Conservation (phyloP, 2,329 filamentous ascomycete species). For the Fusarium mangiferae region DNA sequence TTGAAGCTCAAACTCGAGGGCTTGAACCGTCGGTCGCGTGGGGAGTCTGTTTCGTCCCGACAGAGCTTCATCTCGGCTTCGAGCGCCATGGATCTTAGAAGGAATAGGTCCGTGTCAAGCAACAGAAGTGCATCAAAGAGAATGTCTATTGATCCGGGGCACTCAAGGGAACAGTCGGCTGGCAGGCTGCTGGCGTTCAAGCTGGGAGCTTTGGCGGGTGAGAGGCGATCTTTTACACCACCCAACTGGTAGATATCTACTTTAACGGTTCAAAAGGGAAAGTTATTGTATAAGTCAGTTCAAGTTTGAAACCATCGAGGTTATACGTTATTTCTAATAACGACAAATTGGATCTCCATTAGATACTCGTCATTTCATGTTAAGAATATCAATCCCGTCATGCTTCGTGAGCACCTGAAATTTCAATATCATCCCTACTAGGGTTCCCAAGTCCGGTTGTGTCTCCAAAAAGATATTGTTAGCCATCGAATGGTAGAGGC, state of each 20-base stretch:
- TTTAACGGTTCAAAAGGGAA: no score
- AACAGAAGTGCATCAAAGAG: slow-evolving; percentile 9
- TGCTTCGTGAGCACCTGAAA: no score
- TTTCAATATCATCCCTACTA: no score
- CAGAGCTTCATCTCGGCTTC: slow-evolving; percentile 10
- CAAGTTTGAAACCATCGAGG: no score
- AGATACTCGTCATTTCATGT: no score
- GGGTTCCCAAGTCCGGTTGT: no score
- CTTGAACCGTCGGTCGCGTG: slow-evolving; percentile 6
- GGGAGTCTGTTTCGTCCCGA: neutral
- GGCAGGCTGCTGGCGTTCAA: slow-evolving; percentile 31
- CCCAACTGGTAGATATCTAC: neutral
- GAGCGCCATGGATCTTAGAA: neutral
- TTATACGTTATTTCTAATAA: no score
- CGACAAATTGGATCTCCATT: no score
- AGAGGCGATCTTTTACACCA: neutral
- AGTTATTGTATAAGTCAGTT: no score
- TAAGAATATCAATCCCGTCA: no score
- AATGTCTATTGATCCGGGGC: neutral
- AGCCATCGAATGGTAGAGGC: no score
- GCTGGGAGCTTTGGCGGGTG: slow-evolving; percentile 24
- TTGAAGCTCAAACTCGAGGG: slow-evolving; percentile 11
- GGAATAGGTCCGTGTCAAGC: slow-evolving; percentile 13
- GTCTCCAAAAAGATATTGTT: no score
- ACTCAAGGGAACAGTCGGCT: slow-evolving; percentile 14